Base-by-base conservation (phyloP, 257 asterid genomes). In the Primulina huaijiensis region DNA sequence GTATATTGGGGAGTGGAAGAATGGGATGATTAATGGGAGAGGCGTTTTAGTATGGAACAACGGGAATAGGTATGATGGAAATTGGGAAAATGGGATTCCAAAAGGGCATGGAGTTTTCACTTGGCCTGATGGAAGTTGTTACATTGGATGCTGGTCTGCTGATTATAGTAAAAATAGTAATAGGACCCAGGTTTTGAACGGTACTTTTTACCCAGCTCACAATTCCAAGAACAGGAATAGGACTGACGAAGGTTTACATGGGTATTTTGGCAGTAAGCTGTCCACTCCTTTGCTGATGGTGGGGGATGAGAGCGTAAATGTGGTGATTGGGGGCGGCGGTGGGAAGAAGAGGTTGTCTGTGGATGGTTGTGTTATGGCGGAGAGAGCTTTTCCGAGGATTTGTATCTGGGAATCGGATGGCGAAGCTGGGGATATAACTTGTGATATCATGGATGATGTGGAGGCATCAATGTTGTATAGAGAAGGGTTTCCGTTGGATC, bases 371-470 rank as follows among this genome's bases (percentile, higher is more conserved):
- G 87, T 80, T 16, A 46, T 72, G 70, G 74, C 75, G 4, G 98
- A 86, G 52, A 83, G 86, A 80, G 83, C 76, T 63, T 89, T 89
- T 50, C 97, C 97, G 0, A 81, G 97, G 73, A 86, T 94, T 43
- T 94, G 97, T 72, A 88, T 94, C 17, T 94, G 99, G 99, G 99
- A 94, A 67, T 91, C 97, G 1, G 99, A 94, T 43, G 99, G 97
- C 0, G 98, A 88, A 67, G 98, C 89, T 2, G 99, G 98, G 64
- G 98, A 94, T 76, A 94, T 94, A 63, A 94, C 99, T 14, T 94
- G 99, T 75, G 98, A 94, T 78, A 92, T 94, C 52, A 65, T 94
- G 29, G 98, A 91, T 86, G 85, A 85, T 68, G 88, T 82, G 53
- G 97, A 91, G 77, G 97, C 98, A 0, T 84, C 95, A 14, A 76